A percentile compares a stretch with the other conserved stretches of the same genome.
These are phyloP conservation scores for Neurospora sp. DNA, from an alignment of 495 filamentous ascomycete species.

Conservation along the genomic window DNA sequence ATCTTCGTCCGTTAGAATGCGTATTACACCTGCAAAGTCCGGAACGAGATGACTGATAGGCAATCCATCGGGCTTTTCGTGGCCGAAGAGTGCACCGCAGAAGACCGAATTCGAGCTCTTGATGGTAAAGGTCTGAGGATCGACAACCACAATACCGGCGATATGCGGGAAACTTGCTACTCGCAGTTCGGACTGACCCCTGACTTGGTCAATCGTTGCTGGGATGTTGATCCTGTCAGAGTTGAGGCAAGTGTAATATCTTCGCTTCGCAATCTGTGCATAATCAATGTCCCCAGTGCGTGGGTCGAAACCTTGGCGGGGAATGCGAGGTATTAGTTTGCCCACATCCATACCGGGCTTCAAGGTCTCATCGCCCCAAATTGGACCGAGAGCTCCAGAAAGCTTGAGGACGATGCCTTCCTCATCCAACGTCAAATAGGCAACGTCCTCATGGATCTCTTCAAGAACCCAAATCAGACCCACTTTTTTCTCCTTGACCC, in stretches of 20 bases:
- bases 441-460: slow-evolving; percentile 92
- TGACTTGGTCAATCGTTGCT: slow-evolving; percentile 57
- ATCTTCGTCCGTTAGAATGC: slow-evolving; percentile 77
- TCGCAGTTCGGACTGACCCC: slow-evolving; percentile 54
- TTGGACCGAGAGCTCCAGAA: slow-evolving; percentile 57
- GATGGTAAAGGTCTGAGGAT: slow-evolving; percentile 63
- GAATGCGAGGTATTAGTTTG: slow-evolving; percentile 68
- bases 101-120: slow-evolving; percentile 93
- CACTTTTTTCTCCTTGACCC: slow-evolving; percentile 95
- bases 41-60: slow-evolving; percentile 74
- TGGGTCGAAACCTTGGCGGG: slow-evolving; percentile 55
- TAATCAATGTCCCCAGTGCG: slow-evolving; percentile 61
- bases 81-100: slow-evolving; percentile 81
- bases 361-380: slow-evolving; percentile 68
- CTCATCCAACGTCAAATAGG: slow-evolving; percentile 59
- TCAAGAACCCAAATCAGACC: slow-evolving; percentile 96
- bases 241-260: slow-evolving; percentile 74
- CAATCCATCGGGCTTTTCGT: slow-evolving; percentile 69
- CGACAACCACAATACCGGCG: slow-evolving; percentile 88
- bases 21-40: slow-evolving; percentile 72
- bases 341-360: slow-evolving; percentile 59
- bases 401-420: slow-evolving; percentile 58
- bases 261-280: slow-evolving; percentile 53
- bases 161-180: slow-evolving; percentile 95
- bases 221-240: slow-evolving; percentile 67